phyloP scores from a whole-genome alignment of 805 yeast genomes.

The Ogataea angusta region DNA sequence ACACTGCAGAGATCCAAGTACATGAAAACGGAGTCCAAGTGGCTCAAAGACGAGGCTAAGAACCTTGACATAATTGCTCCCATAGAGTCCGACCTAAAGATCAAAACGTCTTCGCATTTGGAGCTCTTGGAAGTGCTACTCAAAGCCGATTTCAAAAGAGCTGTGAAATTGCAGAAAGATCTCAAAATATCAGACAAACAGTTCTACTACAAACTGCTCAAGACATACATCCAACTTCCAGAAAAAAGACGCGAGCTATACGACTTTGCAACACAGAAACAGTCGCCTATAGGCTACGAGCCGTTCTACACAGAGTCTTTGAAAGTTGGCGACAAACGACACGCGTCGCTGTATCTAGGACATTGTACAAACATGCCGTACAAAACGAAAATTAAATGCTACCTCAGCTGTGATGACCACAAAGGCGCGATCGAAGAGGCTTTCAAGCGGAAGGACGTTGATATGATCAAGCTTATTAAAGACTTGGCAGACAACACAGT shows the following conservation, averaged over 20 bases:
- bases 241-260: conserved; percentile 53
- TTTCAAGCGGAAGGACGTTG: conserved; percentile 41
- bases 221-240: conserved; percentile 42
- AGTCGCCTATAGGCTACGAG: conserved; percentile 70
- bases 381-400: conserved; percentile 48
- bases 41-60: conserved; percentile 43
- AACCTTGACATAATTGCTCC: conserved; percentile 43
- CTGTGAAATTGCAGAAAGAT: conserved; percentile 46
- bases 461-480: conserved; percentile 28
- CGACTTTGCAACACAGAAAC: conserved; percentile 47
- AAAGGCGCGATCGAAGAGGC: conserved; percentile 51
- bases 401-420: conserved; percentile 49
- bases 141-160: conserved; percentile 45
- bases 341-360: conserved; percentile 58
- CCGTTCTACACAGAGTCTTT: conserved; percentile 57
- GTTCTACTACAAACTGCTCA: conserved; percentile 51
- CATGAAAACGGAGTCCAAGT: conserved; percentile 35
- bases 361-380: conserved; percentile 46
- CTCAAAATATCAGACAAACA: conserved; percentile 58
- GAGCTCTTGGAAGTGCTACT: conserved; percentile 48
- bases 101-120: conserved; percentile 33
- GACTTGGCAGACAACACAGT: conserved; percentile 22
- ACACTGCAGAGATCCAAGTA: conserved; percentile 33
- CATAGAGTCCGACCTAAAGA: conserved; percentile 19
- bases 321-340: conserved; percentile 51